Conservation (phyloP, 2,329 filamentous ascomycete species). For the Alternaria longipes region DNA sequence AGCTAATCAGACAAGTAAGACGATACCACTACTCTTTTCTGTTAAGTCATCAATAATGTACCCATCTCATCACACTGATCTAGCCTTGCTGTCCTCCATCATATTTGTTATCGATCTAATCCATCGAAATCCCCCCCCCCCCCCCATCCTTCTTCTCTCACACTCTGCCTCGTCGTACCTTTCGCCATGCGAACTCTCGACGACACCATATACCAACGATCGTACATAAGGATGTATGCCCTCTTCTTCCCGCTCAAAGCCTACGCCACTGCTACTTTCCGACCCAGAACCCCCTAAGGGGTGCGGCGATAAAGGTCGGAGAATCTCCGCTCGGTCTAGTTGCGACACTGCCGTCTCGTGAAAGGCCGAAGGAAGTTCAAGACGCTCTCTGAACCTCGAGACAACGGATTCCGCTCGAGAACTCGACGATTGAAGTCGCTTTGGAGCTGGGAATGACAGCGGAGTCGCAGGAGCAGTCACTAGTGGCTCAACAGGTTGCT, state of each 20-base stretch:
- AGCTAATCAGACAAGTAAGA: neutral
- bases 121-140: neutral
- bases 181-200: neutral
- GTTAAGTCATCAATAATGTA: neutral
- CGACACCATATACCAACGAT: neutral
- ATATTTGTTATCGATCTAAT: neutral
- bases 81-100: neutral
- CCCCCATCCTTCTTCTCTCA: neutral
- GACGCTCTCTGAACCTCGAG: neutral
- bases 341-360: neutral
- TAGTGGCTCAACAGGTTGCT: neutral
- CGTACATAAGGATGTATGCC: neutral
- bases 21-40: neutral
- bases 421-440: neutral
- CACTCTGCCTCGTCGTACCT: neutral
- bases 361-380: neutral
- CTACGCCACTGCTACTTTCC: neutral
- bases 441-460: neutral
- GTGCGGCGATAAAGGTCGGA: neutral
- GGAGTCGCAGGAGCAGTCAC: neutral
- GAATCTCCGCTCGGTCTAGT: neutral
- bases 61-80: neutral
- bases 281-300: neutral
- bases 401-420: fast-evolving
- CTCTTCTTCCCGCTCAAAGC: neutral